Evolutionary conservation across 2,329 filamentous ascomycete species (phyloP).

Genomic region (Salinomyces thailandicus): DNA sequence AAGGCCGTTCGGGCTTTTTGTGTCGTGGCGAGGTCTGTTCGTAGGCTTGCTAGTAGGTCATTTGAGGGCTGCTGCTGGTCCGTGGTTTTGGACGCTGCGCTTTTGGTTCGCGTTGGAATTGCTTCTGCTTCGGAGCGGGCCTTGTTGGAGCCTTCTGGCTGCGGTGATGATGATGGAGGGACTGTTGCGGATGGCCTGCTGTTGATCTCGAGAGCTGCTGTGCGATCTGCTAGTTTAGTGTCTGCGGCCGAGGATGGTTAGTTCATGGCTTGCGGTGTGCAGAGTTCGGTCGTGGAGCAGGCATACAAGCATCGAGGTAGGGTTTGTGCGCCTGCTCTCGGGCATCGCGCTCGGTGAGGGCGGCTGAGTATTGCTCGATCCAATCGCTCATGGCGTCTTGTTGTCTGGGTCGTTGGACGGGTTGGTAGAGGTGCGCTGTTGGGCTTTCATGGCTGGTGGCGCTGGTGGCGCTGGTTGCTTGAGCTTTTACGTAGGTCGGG

Average conservation of each 20-base stretch:
- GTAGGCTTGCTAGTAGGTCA: conserved; percentile 45
- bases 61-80: conserved; percentile 13
- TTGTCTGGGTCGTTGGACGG: too few species aligned
- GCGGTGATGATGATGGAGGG: conserved; percentile 1
- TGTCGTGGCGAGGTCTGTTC: conserved; percentile 63
- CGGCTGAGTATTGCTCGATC: conserved; percentile 69
- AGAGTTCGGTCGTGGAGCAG: neutral
- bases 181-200: conserved; percentile 15
- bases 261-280: neutral
- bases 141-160: neutral
- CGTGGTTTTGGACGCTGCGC: too few species aligned
- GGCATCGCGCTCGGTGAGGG: conserved; percentile 61
- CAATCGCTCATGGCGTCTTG: conserved; percentile 59
- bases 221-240: conserved; percentile 38
- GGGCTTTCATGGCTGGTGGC: too few species aligned
- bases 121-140: neutral
- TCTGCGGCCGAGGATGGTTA: conserved; percentile 27
- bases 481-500: too few species aligned
- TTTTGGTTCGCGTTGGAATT: too few species aligned
- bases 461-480: too few species aligned
- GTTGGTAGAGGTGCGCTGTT: too few species aligned
- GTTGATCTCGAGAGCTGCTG: conserved; percentile 11
- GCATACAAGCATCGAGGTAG: conserved; percentile 69
- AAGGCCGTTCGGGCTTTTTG: conserved; percentile 62
- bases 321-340: conserved; percentile 54